Conservation (phyloP, 352 stramenopile genomes). For the Pythium sukuiense region DNA sequence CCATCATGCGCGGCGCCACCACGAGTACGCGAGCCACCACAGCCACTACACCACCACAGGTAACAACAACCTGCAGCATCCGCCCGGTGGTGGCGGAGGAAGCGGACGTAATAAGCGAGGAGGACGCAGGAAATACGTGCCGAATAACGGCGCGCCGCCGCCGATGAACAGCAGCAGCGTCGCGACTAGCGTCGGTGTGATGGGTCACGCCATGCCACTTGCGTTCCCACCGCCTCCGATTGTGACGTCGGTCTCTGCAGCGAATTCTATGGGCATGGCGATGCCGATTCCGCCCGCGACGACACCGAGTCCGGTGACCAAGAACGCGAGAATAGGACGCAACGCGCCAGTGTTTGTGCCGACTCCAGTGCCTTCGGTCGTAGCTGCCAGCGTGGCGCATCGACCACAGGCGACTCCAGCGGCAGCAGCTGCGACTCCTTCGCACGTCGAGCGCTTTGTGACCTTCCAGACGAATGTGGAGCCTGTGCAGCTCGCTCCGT, state of each 20-base stretch:
- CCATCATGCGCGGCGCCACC: conserved; percentile 7
- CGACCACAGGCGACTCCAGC: background rate
- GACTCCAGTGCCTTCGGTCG: background rate
- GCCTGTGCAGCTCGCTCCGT: conserved; percentile 38
- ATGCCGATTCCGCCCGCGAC: background rate
- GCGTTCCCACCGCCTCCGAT: conserved; percentile 22
- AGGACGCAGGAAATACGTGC: conserved; percentile 18
- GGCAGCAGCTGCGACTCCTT: background rate
- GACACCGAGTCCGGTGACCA: conserved; percentile 11
- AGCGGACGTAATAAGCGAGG: conserved; percentile 16
- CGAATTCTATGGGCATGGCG: background rate
- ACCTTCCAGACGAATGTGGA: conserved; percentile 47
- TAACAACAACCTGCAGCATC: background rate
- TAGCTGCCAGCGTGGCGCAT: background rate
- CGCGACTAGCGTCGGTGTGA: background rate
- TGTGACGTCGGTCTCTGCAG: conserved; percentile 5
- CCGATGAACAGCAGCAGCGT: background rate
- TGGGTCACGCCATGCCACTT: background rate
- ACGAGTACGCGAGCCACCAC: conserved; percentile 11
- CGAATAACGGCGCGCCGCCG: conserved; percentile 1
- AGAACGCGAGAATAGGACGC: background rate
- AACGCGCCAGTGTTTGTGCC: background rate
- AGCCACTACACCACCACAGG: conserved; percentile 8
- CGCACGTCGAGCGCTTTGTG: conserved; percentile 28
- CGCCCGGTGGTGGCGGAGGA: background rate